A percentile compares a stretch with the other conserved stretches of the same genome.
phyloP scores from a whole-genome alignment of 805 yeast species.

The Suhomyces emberorum region DNA sequence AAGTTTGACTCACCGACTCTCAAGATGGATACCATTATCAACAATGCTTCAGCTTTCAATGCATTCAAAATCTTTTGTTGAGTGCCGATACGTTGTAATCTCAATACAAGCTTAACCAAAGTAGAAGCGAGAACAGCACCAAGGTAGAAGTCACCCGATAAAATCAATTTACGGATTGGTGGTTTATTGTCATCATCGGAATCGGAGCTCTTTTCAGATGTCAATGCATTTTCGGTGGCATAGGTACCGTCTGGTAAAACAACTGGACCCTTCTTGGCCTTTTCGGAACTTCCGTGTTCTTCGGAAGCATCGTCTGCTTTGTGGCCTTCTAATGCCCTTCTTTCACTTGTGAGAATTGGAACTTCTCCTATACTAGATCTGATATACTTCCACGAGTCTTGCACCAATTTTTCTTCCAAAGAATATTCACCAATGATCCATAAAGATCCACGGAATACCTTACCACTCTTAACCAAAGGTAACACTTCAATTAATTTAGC shows the following conservation, averaged over 20 bases:
- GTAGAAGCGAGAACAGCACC: conserved; percentile 87
- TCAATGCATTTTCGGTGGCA: conserved; percentile 87
- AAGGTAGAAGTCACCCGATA: conserved; percentile 87
- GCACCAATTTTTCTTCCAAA: conserved; percentile 64
- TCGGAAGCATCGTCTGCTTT: conserved; percentile 30
- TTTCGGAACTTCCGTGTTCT: conserved; percentile 19
- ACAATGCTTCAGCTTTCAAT: conserved; percentile 89
- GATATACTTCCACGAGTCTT: conserved; percentile 82
- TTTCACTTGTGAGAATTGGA: conserved; percentile 79
- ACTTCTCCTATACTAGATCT: conserved; percentile 84
- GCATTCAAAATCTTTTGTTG: conserved; percentile 68
- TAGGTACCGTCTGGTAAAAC: conserved; percentile 98
- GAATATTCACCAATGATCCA: conserved; percentile 97
- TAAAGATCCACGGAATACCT: conserved; percentile 87
- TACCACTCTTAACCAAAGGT: conserved; percentile 73
- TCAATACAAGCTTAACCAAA: conserved; percentile 79
- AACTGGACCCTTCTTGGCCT: conserved; percentile 57
- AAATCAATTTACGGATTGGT: conserved; percentile 75
- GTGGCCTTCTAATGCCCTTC: conserved; percentile 28
- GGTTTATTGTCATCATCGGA: conserved; percentile 45
- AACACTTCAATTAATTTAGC: conserved; percentile 59
- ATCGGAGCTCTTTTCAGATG: conserved; percentile 35
- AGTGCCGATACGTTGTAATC: conserved; percentile 58
- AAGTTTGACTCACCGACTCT: conserved; percentile 77
- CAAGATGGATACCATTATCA: conserved; percentile 86